Conservation (phyloP, 495 filamentous ascomycete genomes). For the Daldinia childiae region DNA sequence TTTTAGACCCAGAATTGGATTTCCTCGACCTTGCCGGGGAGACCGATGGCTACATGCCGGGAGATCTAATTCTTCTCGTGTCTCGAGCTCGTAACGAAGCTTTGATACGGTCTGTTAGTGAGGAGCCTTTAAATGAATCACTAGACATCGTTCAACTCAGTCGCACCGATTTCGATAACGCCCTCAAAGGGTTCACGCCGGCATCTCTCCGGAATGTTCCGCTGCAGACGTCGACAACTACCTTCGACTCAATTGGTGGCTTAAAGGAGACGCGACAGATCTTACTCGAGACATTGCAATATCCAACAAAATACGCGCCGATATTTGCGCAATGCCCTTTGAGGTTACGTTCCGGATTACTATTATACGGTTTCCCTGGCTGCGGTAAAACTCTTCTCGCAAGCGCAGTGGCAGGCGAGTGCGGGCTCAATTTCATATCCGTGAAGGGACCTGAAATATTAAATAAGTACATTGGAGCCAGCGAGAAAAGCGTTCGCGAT, state of each 20-base stretch:
- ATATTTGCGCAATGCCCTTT: constrained; percentile 97
- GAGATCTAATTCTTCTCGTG: constrained; percentile 86
- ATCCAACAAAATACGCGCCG: constrained; percentile 96
- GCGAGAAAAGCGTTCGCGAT: constrained; percentile 93
- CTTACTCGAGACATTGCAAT: constrained; percentile 92
- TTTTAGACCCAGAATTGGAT: constrained; percentile 79
- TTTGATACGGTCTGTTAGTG: constrained; percentile 75
- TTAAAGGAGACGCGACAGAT: constrained; percentile 83
- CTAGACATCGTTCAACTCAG: constrained; percentile 65
- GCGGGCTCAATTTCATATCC: constrained; percentile 95
- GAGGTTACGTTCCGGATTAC: constrained; percentile 86
- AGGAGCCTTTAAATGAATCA: constrained; percentile 42
- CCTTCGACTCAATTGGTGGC: constrained; percentile 90
- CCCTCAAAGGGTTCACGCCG: constrained; percentile 91
- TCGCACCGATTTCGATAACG: constrained; percentile 78
- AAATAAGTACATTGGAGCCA: constrained; percentile 98
- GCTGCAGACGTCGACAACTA: constrained; percentile 86
- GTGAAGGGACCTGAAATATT: constrained; percentile 98
- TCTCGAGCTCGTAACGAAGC: constrained; percentile 91
- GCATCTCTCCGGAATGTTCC: constrained; percentile 94
- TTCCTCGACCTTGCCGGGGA: constrained; percentile 90
- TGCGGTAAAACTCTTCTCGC: constrained; percentile 96
- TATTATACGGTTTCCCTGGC: constrained; percentile 94
- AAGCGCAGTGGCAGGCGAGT: constrained; percentile 93
- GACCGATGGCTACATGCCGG: constrained; percentile 98